These are phyloP conservation scores for Cordia subcordata DNA, from an alignment of 257 asterid genomes.

Conservation along the genomic window DNA sequence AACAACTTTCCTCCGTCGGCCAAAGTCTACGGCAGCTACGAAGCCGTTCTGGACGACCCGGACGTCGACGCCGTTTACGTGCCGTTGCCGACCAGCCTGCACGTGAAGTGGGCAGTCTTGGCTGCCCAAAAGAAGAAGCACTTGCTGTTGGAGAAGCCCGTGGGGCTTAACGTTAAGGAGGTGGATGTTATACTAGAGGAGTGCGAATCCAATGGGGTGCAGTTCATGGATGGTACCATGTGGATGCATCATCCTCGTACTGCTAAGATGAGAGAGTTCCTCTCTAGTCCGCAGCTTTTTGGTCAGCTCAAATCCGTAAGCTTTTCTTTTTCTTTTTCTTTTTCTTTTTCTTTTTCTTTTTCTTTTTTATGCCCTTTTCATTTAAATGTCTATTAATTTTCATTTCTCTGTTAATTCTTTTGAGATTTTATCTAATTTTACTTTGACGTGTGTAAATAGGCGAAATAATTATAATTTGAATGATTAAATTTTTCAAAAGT, in stretches of 20 bases:
- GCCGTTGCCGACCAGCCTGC: conserved; percentile 45
- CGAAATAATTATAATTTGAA: no score
- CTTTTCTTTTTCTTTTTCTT: not conserved
- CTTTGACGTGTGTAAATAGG: conserved; percentile 64
- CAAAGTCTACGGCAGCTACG: conserved; percentile 37
- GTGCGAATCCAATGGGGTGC: conserved; percentile 41
- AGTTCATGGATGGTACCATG: conserved; percentile 46
- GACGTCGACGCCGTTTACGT: conserved; percentile 41
- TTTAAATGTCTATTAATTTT: conserved; percentile 49
- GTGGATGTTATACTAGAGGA: conserved; percentile 32
- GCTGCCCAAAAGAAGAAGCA: conserved; percentile 42
- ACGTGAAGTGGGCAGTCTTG: conserved; percentile 32
- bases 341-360: not conserved
- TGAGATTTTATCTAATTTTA: conserved; percentile 21
- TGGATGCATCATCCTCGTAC: conserved; percentile 46
- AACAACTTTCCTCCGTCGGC: conserved; percentile 48
- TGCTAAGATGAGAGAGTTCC: conserved; percentile 25
- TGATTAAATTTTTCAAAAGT: no score
- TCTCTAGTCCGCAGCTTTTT: conserved; percentile 23
- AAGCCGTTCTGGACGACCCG: conserved; percentile 38
- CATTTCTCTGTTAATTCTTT: no score
- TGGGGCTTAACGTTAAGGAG: conserved; percentile 34
- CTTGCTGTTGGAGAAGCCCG: conserved; percentile 38
- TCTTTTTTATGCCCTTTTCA: no score
- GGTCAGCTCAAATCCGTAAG: conserved; percentile 34